Base-by-base conservation (phyloP, 441 rosid species). In the Populus tomentosa region DNA sequence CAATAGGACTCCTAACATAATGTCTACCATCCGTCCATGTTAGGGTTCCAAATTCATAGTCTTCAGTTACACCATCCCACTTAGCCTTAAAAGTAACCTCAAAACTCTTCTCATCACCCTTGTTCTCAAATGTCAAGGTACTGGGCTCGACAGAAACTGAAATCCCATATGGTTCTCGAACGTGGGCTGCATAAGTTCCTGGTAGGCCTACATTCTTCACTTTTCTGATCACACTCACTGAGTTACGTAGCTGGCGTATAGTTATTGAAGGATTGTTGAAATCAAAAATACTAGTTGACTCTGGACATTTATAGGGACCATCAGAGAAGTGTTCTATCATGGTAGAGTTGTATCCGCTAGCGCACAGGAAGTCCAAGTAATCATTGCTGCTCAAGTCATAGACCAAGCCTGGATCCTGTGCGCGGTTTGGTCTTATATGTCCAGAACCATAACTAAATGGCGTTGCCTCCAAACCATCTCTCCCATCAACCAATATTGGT, bases 201-300 rank as follows among this genome's bases (percentile, higher is more conserved):
- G 89, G 81, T 0, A 77, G 32, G 5, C 92, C 92, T 7, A 87
- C 94, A 74, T 87, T 88, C 88, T 82, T 88, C 72, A 90, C 59
- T 32, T 42, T 83, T n/a, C 92, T 78, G 1, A 74, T 71, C 42
- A 91, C 32, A 0, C 86, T 88, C 21, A 82, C 81, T 10, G 85
- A 13, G 35, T 73, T 74, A 0, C 71, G 38, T 30, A 91, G 86
- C 3, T 69, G 21, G 7, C 84, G 84, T 24, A 91, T 81, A 13
- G 89, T 67, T n/a, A 92, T 86, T 16, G 95, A 89, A 56, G 93
- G 96, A 53, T 90, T 86, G 82, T 90, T 91, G 72, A 88, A 88
- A 83, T 88, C 78, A 1, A 72, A 30, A 28, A 86, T 65, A 30
- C 70, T 74, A 5, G 35, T 42, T 18, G 84, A 77, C 73, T 80